phyloP scores from a whole-genome alignment of 139 green algal genomes.

The Pedinophyceae sp. region DNA sequence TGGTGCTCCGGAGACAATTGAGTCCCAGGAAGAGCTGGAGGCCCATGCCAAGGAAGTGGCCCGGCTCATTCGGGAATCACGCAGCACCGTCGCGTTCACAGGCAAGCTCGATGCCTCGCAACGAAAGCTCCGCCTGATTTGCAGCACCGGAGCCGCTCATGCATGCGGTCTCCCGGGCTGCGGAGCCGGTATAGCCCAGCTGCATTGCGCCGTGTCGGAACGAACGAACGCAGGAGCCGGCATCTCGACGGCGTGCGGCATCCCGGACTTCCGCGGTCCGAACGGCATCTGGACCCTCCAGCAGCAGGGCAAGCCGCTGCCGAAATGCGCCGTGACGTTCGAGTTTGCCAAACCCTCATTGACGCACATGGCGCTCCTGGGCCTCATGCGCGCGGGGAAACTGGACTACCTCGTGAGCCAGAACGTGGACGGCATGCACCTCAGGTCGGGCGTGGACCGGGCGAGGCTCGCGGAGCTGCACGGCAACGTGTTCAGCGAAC shows the following conservation, averaged over 20 bases:
- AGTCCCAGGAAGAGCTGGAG: conserved; percentile 17
- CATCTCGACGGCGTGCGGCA: conserved; percentile 76
- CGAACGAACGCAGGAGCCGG: conserved; percentile 62
- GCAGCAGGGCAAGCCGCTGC: conserved; percentile 28
- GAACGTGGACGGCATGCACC: conserved; percentile 84
- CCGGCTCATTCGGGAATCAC: neutral
- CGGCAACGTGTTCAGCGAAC: conserved; percentile 88
- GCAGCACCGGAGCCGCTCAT: neutral
- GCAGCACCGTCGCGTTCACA: neutral
- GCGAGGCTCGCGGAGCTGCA: conserved; percentile 64
- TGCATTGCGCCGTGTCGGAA: neutral
- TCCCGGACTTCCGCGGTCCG: conserved; percentile 75
- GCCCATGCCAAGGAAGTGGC: conserved; percentile 30
- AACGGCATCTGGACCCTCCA: conserved; percentile 86
- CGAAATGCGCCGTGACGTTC: conserved; percentile 45
- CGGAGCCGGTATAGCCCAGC: neutral
- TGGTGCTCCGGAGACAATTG: conserved; percentile 41
- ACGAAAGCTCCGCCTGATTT: too few species aligned
- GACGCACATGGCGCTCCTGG: conserved; percentile 52
- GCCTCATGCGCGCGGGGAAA: conserved; percentile 28
- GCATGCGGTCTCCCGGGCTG: neutral
- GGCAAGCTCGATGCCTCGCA: too few species aligned
- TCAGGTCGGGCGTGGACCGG: conserved; percentile 37
- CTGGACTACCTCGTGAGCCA: conserved; percentile 40
- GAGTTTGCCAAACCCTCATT: conserved; percentile 51